These are phyloP conservation scores for Fusarium nodosum DNA, from an alignment of 2,329 filamentous ascomycete genomes.

Conservation along the genomic window DNA sequence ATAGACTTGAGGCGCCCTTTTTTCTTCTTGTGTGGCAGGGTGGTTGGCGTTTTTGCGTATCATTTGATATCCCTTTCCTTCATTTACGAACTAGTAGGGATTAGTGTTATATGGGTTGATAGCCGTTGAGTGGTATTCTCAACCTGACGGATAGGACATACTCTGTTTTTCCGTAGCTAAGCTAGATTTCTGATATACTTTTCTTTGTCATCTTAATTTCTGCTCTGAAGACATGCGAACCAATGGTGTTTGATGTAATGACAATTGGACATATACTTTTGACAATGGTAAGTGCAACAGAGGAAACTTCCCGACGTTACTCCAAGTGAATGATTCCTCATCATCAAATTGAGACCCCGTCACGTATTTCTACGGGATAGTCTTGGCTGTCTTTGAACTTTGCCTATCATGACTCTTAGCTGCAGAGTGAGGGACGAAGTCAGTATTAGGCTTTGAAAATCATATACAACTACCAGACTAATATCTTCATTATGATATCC, in stretches of 20 bases:
- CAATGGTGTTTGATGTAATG: background rate
- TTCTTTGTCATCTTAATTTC: constrained; percentile 14
- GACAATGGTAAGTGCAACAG: background rate
- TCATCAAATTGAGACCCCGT: constrained; percentile 7
- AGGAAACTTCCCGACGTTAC: background rate
- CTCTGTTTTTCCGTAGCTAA: constrained; percentile 47
- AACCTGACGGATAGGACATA: constrained; percentile 36
- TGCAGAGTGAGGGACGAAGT: too few relatives aligned
- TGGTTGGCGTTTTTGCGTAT: constrained; percentile 53
- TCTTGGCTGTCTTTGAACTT: too few relatives aligned
- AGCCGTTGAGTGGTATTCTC: constrained; percentile 23
- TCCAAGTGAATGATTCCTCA: background rate
- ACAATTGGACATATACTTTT: background rate
- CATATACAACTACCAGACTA: too few relatives aligned
- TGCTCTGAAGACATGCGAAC: background rate
- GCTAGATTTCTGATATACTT: constrained; percentile 43
- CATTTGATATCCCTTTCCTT: constrained; percentile 52
- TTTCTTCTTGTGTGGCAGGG: constrained; percentile 49
- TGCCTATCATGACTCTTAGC: too few relatives aligned
- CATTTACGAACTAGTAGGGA: constrained; percentile 43
- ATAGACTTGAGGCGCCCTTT: constrained; percentile 55
- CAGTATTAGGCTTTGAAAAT: too few relatives aligned
- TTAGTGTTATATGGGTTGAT: constrained; percentile 33
- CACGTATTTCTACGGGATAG: background rate
- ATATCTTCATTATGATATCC: background rate